Evolutionary conservation across 2,329 filamentous ascomycete species (phyloP).

Genomic region (Coleophoma cylindrospora): DNA sequence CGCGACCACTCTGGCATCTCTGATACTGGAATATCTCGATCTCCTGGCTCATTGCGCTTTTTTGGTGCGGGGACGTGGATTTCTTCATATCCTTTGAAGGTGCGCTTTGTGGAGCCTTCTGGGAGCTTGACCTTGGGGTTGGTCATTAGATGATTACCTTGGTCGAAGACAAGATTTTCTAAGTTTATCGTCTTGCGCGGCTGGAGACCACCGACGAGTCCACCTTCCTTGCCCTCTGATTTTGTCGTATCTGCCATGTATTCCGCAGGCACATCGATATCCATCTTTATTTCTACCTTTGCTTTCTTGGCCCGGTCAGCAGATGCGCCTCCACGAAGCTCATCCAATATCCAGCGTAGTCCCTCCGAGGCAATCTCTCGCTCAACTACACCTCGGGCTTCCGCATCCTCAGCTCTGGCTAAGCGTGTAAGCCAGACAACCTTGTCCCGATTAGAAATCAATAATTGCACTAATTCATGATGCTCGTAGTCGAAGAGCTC

Average conservation of each 20-base stretch:
- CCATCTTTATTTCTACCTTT: slow-evolving; percentile 90
- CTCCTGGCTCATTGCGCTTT: slow-evolving; percentile 73
- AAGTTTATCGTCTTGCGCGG: slow-evolving; percentile 87
- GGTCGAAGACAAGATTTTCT: slow-evolving; percentile 94
- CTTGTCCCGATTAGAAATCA: slow-evolving; percentile 89
- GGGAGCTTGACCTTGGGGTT: slow-evolving; percentile 92
- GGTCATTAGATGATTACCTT: slow-evolving; percentile 99
- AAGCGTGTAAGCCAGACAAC: slow-evolving; percentile 92
- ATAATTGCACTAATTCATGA: slow-evolving; percentile 83
- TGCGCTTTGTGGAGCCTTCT: slow-evolving; percentile 89
- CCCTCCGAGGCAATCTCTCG: slow-evolving; percentile 89
- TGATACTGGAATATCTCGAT: slow-evolving; percentile 76
- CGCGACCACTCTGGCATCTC: slow-evolving; percentile 92
- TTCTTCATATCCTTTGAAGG: slow-evolving; percentile 97
- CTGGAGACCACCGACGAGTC: slow-evolving; percentile 75
- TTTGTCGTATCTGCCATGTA: slow-evolving; percentile 44
- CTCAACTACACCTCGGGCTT: slow-evolving; percentile 72
- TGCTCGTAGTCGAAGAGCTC: slow-evolving; percentile 97
- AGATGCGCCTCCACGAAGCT: slow-evolving; percentile 70
- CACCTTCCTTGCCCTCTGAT: slow-evolving; percentile 55
- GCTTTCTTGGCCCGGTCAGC: slow-evolving; percentile 50
- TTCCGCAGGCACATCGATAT: slow-evolving; percentile 70
- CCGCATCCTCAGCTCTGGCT: slow-evolving; percentile 74
- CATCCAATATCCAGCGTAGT: slow-evolving; percentile 79
- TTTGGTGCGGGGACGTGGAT: slow-evolving; percentile 95